Evolutionary conservation across 805 yeast species (phyloP).

Genomic region (Nadsonia fulvescens): DNA sequence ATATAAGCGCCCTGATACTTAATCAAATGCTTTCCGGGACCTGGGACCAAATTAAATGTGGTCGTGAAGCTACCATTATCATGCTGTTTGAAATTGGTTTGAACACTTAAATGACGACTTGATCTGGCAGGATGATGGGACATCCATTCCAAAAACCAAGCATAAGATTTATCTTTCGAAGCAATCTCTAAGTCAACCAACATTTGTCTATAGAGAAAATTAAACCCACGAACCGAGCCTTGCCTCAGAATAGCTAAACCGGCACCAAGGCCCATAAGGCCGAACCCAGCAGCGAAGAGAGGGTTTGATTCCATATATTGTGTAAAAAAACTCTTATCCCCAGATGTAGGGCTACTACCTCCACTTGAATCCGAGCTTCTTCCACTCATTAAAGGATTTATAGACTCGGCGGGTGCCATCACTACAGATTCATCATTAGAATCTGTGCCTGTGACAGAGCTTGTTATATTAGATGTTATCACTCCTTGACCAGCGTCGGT

Average conservation of each 20-base stretch:
- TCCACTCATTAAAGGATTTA: no score
- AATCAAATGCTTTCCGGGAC: slow-evolving; percentile 88
- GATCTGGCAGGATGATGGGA: slow-evolving; percentile 54
- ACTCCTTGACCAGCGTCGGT: no score
- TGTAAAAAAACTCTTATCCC: no score
- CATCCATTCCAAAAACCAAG: slow-evolving; percentile 97
- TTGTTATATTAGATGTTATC: no score
- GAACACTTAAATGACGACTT: slow-evolving; percentile 77
- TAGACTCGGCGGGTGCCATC: no score
- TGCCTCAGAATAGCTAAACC: slow-evolving; percentile 61
- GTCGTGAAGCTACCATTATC: slow-evolving; percentile 85
- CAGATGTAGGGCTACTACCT: no score
- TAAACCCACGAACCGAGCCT: slow-evolving; percentile 43
- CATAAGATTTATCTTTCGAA: slow-evolving; percentile 78
- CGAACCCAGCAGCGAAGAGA: slow-evolving; percentile 98
- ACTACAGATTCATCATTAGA: no score
- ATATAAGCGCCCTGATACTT: slow-evolving; percentile 75
- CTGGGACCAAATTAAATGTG: slow-evolving; percentile 82
- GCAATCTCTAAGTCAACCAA: slow-evolving; percentile 87
- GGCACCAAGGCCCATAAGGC: slow-evolving; percentile 89
- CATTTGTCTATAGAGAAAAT: slow-evolving; percentile 61
- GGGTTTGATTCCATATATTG: slow-evolving; percentile 47
- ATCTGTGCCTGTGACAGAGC: no score
- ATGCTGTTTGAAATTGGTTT: slow-evolving; percentile 71
- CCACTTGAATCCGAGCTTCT: no score